Percentiles rank a stretch among this genome's conserved stretches.
These are phyloP conservation scores for Mycena pura DNA, from an alignment of 768 basidiomycete species.

Conservation along the genomic window DNA sequence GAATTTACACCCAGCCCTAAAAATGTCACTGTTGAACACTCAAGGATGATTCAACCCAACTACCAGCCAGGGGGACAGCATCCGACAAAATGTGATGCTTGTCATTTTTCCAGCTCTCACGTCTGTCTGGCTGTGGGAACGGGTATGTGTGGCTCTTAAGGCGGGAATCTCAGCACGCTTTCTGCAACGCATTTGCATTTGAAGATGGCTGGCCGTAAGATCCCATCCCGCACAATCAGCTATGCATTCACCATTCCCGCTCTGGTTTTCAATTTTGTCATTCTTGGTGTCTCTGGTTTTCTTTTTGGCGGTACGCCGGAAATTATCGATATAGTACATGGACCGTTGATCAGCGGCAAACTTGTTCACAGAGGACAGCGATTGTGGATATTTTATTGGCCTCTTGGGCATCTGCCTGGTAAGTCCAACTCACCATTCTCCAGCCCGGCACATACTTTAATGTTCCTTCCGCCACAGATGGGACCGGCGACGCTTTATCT, in stretches of 20 bases:
- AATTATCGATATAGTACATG: not conserved
- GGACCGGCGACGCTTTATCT: not conserved
- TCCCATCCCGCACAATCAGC: not conserved
- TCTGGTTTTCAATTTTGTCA: not conserved
- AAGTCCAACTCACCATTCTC: not conserved
- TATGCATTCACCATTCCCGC: not conserved
- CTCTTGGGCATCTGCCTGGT: not conserved
- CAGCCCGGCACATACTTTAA: not conserved
- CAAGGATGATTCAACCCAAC: too few relatives aligned
- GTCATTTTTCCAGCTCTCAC: too few relatives aligned
- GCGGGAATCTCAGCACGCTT: too few relatives aligned
- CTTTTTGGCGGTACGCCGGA: not conserved
- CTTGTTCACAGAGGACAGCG: not conserved
- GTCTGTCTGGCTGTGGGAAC: too few relatives aligned
- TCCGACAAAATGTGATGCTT: too few relatives aligned
- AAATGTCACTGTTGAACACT: too few relatives aligned
- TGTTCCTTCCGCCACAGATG: not conserved
- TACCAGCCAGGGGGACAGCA: too few relatives aligned
- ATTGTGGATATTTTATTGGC: not conserved
- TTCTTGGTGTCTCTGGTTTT: not conserved
- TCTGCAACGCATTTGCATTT: too few relatives aligned
- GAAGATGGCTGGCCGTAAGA: too few relatives aligned
- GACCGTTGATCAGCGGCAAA: too few relatives aligned
- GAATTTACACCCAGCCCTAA: too few relatives aligned
- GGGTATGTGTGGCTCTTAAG: too few relatives aligned